Evolutionary conservation across 768 basidiomycete species (phyloP).

Genomic region (Leucosporidium yakuticum): DNA sequence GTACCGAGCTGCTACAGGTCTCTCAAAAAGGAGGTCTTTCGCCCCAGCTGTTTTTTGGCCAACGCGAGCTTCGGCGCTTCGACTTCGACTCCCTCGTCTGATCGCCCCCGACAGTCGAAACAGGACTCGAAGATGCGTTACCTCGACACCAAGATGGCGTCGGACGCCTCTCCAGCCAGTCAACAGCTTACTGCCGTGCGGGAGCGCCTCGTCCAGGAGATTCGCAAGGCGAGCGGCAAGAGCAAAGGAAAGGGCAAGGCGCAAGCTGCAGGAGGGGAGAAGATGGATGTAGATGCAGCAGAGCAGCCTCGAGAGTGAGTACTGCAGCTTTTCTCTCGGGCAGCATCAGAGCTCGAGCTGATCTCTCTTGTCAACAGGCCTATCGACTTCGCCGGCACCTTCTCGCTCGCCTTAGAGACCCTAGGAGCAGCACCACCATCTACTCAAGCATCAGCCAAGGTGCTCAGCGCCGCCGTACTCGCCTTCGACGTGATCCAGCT

Average conservation of each 20-base stretch:
- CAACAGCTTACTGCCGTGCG: slow-evolving; percentile 15
- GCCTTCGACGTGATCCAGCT: not conserved
- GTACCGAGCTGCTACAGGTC: too few species aligned
- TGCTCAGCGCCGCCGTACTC: not conserved
- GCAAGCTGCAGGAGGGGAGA: not conserved
- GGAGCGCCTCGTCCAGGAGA: slow-evolving; percentile 7
- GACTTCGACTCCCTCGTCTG: too few species aligned
- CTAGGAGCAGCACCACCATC: not conserved
- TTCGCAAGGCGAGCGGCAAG: slow-evolving; percentile 1
- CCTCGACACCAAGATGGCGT: too few species aligned
- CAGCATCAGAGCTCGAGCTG: not conserved
- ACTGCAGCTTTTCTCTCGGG: too few species aligned
- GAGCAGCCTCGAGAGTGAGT: not conserved
- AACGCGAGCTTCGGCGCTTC: too few species aligned
- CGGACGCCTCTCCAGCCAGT: not conserved
- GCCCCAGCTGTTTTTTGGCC: too few species aligned
- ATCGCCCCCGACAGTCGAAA: too few species aligned
- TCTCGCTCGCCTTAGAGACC: slow-evolving; percentile 12
- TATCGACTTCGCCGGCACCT: slow-evolving; percentile 8
- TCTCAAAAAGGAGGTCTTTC: too few species aligned
- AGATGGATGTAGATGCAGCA: not conserved
- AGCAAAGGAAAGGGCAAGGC: slow-evolving; percentile 14
- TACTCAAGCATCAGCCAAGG: not conserved
- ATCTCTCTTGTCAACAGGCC: not conserved
- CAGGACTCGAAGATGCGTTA: too few species aligned